phyloP scores from a whole-genome alignment of 208 protist species.

The Acanthamoeba healyi region DNA sequence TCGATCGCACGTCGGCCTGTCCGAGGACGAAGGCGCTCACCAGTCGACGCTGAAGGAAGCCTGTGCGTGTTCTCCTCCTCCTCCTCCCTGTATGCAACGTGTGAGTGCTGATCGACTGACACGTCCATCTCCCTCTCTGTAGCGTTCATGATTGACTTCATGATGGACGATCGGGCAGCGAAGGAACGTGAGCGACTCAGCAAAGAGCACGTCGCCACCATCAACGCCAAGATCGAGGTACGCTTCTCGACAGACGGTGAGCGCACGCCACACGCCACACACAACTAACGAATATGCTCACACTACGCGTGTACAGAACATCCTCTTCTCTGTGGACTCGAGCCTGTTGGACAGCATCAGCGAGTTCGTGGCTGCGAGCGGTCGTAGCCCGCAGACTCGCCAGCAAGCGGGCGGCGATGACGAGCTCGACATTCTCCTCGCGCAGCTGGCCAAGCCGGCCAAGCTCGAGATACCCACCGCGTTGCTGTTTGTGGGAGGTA shows the following conservation, averaged over 20 bases:
- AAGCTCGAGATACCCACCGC: constrained; percentile 3
- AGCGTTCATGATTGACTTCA: not conserved
- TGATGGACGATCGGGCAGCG: not conserved
- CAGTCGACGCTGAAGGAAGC: no score
- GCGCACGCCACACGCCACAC: no score
- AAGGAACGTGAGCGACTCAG: not conserved
- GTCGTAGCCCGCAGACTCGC: not conserved
- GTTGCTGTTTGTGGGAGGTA: not conserved
- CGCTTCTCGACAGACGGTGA: no score
- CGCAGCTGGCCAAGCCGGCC: not conserved
- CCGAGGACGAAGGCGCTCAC: no score
- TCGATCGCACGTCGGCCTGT: not conserved
- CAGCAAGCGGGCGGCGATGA: not conserved
- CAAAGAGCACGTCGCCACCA: not conserved
- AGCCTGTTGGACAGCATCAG: not conserved
- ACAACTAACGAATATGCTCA: no score
- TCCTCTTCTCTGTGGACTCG: not conserved
- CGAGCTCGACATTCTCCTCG: not conserved
- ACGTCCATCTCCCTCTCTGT: no score
- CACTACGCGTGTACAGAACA: no score
- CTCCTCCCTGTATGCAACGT: no score
- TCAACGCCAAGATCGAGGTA: constrained; percentile 5
- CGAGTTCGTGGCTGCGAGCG: not conserved
- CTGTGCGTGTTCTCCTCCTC: not conserved
- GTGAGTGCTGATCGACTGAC: no score